Evolutionary conservation across 441 rosid genomes (phyloP), one percentile per base, ranked within the genome.

Genomic region (Codiaeum variegatum): DNA sequence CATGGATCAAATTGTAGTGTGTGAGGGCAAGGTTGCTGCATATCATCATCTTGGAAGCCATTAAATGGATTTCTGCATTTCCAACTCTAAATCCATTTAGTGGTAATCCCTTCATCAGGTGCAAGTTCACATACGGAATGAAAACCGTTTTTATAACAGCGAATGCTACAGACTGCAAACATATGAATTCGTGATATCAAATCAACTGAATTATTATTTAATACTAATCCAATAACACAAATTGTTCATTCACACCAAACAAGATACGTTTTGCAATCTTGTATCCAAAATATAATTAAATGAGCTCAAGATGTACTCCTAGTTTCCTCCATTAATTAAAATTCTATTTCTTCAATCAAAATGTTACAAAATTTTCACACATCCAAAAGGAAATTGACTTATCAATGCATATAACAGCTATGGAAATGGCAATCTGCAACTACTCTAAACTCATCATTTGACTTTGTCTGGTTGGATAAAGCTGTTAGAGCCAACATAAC

Each of bases 21-120:
- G 80, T 55, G 76, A 73, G 79, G 10, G 82, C 79, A 21, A 88
- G 76, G 23, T 93, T 85, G 49, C 86, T 84, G 81, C 89, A 73
- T 29, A 91, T 68, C 58, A 77, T 75, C 75, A 90, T 77, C 62
- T 77, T 75, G 4, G 86, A 85, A 73, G 82, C 61, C 6, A 55
- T 69, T 61, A 29, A 86, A 52, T 75, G 77, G 0, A 88, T 79
- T 73, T 90, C 90, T 62, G 91, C 77, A 67, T 88, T 78, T 72
- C 70, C 68, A 31, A 90, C 82, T 3, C 68, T 42, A 73, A 86
- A 87, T 51, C 91, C 87, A 24, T 67, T 76, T 34, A 89, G 80
- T 31, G 94, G 96, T 73, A 87, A 87, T 58, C 98, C 94, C 76
- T 72, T 85, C 71, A 73, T 74, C n/a, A 90, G 85, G 34, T 73